Evolutionary conservation across 805 yeast genomes (phyloP).

Genomic region (Cyberlindnera saturnus): DNA sequence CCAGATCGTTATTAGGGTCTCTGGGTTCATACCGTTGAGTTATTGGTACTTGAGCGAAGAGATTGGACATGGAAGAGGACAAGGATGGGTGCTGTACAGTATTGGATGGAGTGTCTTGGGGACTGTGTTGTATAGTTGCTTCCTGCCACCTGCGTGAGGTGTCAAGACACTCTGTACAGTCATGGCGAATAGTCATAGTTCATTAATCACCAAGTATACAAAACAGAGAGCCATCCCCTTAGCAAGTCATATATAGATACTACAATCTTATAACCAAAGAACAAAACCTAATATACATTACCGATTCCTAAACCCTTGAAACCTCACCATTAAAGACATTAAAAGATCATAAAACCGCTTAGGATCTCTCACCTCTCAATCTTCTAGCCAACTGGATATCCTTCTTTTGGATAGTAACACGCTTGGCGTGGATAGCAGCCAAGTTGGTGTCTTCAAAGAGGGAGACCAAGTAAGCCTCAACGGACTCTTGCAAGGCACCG

Average conservation of each 20-base stretch:
- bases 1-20: conserved; percentile 78
- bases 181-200: too few relatives aligned
- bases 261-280: conserved; percentile 7
- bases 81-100: conserved; percentile 40
- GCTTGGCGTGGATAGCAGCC: conserved; percentile 95
- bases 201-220: too few relatives aligned
- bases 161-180: neutral
- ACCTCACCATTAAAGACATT: conserved; percentile 8
- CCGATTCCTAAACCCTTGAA: conserved; percentile 12
- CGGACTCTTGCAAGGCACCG: conserved; percentile 96
- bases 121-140: conserved; percentile 69
- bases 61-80: conserved; percentile 25
- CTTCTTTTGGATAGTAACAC: conserved; percentile 97
- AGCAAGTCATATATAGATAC: neutral
- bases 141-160: conserved; percentile 83
- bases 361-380: conserved; percentile 94
- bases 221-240: too few relatives aligned
- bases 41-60: conserved; percentile 61
- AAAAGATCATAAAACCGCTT: conserved; percentile 21
- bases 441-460: conserved; percentile 90
- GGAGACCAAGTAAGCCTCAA: conserved; percentile 94
- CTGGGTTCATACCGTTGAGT: conserved; percentile 69
- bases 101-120: conserved; percentile 64
- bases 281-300: conserved; percentile 18
- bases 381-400: conserved; percentile 97